Conservation (phyloP, 202 grass and related monocot genomes). For the Musa balbisiana region DNA sequence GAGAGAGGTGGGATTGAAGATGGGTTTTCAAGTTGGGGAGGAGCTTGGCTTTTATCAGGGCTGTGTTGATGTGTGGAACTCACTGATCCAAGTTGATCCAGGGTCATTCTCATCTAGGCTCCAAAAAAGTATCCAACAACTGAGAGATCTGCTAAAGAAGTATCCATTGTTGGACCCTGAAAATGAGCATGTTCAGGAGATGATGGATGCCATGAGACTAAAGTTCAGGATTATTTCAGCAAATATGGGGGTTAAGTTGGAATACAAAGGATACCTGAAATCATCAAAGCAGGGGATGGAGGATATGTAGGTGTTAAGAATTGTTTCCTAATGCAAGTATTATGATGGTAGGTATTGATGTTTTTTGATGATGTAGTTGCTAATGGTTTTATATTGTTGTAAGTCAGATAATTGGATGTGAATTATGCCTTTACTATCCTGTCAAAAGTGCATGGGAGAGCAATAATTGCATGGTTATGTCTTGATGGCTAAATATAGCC, state of each 20-base stretch:
- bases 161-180: conserved; percentile 65
- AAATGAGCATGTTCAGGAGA: conserved; percentile 51
- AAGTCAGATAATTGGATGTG: no score
- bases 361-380: no score
- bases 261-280: conserved; percentile 53
- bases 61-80: conserved; percentile 68
- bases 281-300: conserved; percentile 36
- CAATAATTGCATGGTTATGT: no score
- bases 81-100: conserved; percentile 32
- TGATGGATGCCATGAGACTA: conserved; percentile 60
- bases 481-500: no score
- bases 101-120: conserved; percentile 48
- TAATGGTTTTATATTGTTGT: no score
- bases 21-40: conserved; percentile 64
- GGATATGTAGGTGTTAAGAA: conserved; percentile 25
- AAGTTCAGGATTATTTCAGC: conserved; percentile 65
- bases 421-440: no score
- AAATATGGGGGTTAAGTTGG: conserved; percentile 54
- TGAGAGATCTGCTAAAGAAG: conserved; percentile 36
- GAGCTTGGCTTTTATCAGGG: conserved; percentile 78
- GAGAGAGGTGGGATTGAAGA: conserved; percentile 63
- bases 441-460: no score
- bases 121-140: conserved; percentile 60
- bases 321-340: no score
- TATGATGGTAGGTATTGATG: no score